Conservation (phyloP, 2,329 filamentous ascomycete genomes). For the Alternaria triticina region DNA sequence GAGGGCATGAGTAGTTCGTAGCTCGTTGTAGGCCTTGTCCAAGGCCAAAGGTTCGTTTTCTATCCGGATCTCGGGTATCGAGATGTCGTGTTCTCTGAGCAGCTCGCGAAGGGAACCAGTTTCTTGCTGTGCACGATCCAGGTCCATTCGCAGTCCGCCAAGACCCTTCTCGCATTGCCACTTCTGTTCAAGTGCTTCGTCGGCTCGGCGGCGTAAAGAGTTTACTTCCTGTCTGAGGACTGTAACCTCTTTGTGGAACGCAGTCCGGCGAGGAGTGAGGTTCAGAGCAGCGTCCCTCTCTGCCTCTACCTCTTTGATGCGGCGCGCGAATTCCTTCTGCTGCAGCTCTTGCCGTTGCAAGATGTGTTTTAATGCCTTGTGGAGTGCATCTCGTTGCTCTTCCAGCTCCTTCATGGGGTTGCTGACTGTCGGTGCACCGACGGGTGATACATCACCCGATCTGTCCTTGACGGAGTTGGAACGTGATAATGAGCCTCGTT, state of each 20-base stretch:
- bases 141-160: conserved; percentile 89
- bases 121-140: conserved; percentile 93
- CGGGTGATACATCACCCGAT: conserved; percentile 62
- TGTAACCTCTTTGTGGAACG: conserved; percentile 83
- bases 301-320: conserved; percentile 74
- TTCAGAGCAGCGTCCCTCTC: conserved; percentile 78
- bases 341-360: conserved; percentile 86
- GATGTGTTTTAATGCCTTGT: conserved; percentile 83
- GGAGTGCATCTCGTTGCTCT: conserved; percentile 89
- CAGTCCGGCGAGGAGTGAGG: conserved; percentile 72
- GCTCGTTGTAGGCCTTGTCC: conserved; percentile 73
- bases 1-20: conserved; percentile 73
- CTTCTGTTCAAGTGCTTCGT: conserved; percentile 94
- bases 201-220: conserved; percentile 80
- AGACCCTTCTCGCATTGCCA: conserved; percentile 95
- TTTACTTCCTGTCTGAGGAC: conserved; percentile 84
- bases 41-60: conserved; percentile 69
- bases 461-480: conserved; percentile 53
- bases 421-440: conserved; percentile 46
- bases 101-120: conserved; percentile 81
- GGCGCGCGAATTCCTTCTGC: conserved; percentile 82
- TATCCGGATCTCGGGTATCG: conserved; percentile 66
- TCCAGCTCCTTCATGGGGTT: conserved; percentile 82
- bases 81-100: conserved; percentile 81
- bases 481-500: conserved; percentile 58